phyloP scores from a whole-genome alignment of 2,329 filamentous ascomycete species.

The Colletotrichum sidae region DNA sequence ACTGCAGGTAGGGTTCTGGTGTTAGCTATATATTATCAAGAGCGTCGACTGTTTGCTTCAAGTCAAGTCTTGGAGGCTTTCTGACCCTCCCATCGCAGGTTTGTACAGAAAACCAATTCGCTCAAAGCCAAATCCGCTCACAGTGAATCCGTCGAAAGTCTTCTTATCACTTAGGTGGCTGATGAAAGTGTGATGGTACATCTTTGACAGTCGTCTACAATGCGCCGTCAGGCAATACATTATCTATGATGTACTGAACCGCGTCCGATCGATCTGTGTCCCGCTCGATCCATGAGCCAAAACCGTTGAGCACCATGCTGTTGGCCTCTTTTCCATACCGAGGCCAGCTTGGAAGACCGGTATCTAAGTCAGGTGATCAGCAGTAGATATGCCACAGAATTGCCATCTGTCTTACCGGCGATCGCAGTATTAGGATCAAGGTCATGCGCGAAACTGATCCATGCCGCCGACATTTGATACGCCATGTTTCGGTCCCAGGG shows the following conservation, averaged over 20 bases:
- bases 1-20: too few species aligned
- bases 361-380: neutral
- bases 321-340: constrained; percentile 53
- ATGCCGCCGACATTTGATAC: constrained; percentile 61
- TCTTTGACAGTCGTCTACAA: neutral
- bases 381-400: neutral
- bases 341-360: constrained; percentile 50
- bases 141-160: too few species aligned
- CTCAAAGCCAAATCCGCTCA: too few species aligned
- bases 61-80: too few species aligned
- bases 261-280: constrained; percentile 58
- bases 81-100: too few species aligned
- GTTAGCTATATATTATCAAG: too few species aligned
- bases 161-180: too few species aligned
- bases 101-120: too few species aligned
- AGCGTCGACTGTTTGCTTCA: too few species aligned
- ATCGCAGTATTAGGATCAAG: constrained; percentile 54
- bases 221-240: constrained; percentile 3
- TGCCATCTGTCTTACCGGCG: neutral
- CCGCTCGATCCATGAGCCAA: constrained; percentile 55
- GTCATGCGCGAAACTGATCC: constrained; percentile 61
- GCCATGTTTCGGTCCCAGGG: constrained; percentile 49
- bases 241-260: constrained; percentile 46
- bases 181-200: too few species aligned
- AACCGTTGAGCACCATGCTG: constrained; percentile 63